These are phyloP conservation scores for Neurospora tetrasperma DNA, from an alignment of 495 filamentous ascomycete genomes.

Conservation along the genomic window DNA sequence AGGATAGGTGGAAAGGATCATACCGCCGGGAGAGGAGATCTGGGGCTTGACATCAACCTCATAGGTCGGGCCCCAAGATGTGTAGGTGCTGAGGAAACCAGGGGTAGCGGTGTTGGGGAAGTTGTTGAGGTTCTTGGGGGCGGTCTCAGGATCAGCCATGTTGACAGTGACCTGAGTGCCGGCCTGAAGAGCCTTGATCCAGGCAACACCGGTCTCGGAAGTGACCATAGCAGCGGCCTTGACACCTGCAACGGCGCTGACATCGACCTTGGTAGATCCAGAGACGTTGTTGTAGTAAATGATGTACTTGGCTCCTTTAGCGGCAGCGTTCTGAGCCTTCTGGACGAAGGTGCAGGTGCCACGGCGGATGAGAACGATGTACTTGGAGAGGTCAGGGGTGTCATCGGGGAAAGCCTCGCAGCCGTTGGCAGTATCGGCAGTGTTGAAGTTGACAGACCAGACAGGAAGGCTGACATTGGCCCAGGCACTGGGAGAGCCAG, in stretches of 20 bases:
- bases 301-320: slow-evolving; percentile 45
- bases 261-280: slow-evolving; percentile 22
- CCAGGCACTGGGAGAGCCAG: slow-evolving; percentile 30
- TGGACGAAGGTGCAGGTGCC: slow-evolving; percentile 40
- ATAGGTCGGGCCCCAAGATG: slow-evolving; percentile 46
- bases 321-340: slow-evolving; percentile 40
- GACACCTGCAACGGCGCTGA: slow-evolving; percentile 18
- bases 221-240: slow-evolving; percentile 36
- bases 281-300: slow-evolving; percentile 42
- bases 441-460: slow-evolving; percentile 41
- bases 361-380: slow-evolving; percentile 45
- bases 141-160: slow-evolving; percentile 32
- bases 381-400: slow-evolving; percentile 39
- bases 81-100: slow-evolving; percentile 41
- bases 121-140: slow-evolving; percentile 24
- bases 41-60: slow-evolving; percentile 46
- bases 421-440: slow-evolving; percentile 33
- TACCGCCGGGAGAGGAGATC: slow-evolving; percentile 42
- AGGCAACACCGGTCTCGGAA: slow-evolving; percentile 32
- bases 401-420: slow-evolving; percentile 34
- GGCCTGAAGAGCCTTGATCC: slow-evolving; percentile 28
- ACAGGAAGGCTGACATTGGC: slow-evolving; percentile 34
- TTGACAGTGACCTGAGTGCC: slow-evolving; percentile 31
- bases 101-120: slow-evolving; percentile 28
- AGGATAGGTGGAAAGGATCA: slow-evolving; percentile 48